Base-by-base conservation (phyloP, 1,284 basidiomycete genomes). In the Somion occarium region DNA sequence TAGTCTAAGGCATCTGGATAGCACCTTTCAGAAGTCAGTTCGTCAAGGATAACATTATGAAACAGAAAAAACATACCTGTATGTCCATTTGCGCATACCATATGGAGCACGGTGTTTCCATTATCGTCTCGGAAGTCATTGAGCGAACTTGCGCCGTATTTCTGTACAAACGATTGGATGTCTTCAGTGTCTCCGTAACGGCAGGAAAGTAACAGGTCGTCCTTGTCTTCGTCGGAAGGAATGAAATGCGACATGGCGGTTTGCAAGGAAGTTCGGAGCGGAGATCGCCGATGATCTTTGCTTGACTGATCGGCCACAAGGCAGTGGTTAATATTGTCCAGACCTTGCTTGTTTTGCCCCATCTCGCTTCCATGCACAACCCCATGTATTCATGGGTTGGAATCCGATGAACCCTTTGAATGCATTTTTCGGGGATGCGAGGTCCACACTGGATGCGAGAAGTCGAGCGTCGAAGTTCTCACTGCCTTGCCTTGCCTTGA, bases 61-160 rank as follows among this genome's bases (percentile, higher is more conserved):
- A 25, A 42, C 44, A 24, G 46, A 19, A 38, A 19, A 45, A 9
- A 38, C 53, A 67, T 66, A 93, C 92, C 90, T 69, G 74, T 63
- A 70, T 95, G 93, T 2, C 93, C 93, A 65, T 96, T 95, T 0
- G 78, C 93, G 56, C 81, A 83, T 13, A 78, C 75, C 91, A 95
- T 94, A 68, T 95, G 93, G 46, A 95, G 69, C 34, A 83, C 71
- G 4, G 78, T 82, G 71, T 93, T 95, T 23, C 81, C 85, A 62
- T 85, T 80, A 50, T 85, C 85, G 70, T 95, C 93, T 39, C 74
- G 77, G 19, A 82, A 70, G 22, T 66, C 63, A 38, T 70, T 68
- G n/a, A 91, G 70, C 0, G 74, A 57, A n/a, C 73, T 71, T 1
- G 69, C 54, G 2, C 88, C 84, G 64, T 82, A 87, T 42, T 73